Evolutionary conservation across 768 basidiomycete genomes (phyloP).

Genomic region (Termitomyces sp.): DNA sequence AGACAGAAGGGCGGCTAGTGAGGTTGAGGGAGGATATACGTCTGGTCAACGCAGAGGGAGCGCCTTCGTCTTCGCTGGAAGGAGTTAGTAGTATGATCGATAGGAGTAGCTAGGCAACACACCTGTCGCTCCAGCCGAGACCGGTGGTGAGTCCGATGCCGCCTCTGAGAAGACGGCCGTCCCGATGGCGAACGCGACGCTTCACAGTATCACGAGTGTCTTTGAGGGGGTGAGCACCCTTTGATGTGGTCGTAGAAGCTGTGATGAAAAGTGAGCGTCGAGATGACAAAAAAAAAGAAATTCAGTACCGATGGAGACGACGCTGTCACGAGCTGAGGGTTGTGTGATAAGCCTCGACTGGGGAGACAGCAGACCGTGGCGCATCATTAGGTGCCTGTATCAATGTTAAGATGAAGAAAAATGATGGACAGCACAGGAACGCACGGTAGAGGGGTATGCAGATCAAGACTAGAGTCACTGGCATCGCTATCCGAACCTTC

Average conservation of each 20-base stretch:
- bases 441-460: slow-evolving; percentile 69
- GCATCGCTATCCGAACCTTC: slow-evolving; percentile 32
- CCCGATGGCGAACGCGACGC: slow-evolving; percentile 58
- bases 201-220: slow-evolving; percentile 57
- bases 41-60: slow-evolving; percentile 62
- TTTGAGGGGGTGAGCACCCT: slow-evolving; percentile 31
- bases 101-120: slow-evolving; percentile 9
- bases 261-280: neutral
- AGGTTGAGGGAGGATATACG: slow-evolving; percentile 59
- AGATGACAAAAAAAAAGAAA: neutral
- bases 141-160: slow-evolving; percentile 72
- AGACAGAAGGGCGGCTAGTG: slow-evolving; percentile 40
- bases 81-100: neutral
- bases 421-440: slow-evolving; percentile 24
- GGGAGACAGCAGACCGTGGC: slow-evolving; percentile 64
- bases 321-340: slow-evolving; percentile 18
- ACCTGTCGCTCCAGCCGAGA: slow-evolving; percentile 76
- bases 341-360: slow-evolving; percentile 51
- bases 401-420: slow-evolving; percentile 1
- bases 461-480: slow-evolving; percentile 58
- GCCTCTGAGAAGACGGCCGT: slow-evolving; percentile 53
- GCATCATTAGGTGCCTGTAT: slow-evolving; percentile 60
- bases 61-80: slow-evolving; percentile 67
- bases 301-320: slow-evolving; percentile 29
- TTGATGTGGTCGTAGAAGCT: slow-evolving; percentile 12